Percentiles rank a stretch among this genome's conserved stretches.
Conservation (phyloP, 164 flowering plant species). For the Tetrastigma voinierianum region DNA sequence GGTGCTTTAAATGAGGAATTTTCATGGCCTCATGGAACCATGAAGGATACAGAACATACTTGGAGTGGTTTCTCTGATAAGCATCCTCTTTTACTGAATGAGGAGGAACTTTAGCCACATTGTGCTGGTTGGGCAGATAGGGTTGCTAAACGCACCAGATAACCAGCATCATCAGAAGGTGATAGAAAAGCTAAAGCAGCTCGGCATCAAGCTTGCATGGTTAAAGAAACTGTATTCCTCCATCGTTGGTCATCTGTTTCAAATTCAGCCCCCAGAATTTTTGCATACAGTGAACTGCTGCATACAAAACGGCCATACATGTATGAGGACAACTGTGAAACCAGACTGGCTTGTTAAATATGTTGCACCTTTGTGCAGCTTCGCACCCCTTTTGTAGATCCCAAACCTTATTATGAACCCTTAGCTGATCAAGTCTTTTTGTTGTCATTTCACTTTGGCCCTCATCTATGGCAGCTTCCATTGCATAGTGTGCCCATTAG, state of each 20-base stretch:
- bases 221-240: slow-evolving; percentile 72
- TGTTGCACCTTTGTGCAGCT: slow-evolving; percentile 60
- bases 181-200: slow-evolving; percentile 49
- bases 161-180: slow-evolving; percentile 32
- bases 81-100: slow-evolving; percentile 49
- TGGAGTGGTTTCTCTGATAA: slow-evolving; percentile 63
- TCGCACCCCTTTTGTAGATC: slow-evolving; percentile 70
- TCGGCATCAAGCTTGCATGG: slow-evolving; percentile 73
- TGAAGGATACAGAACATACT: slow-evolving; percentile 61
- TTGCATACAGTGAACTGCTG: slow-evolving; percentile 77
- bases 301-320: slow-evolving; percentile 81
- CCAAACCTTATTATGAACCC: slow-evolving; percentile 72
- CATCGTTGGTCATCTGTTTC: slow-evolving; percentile 73
- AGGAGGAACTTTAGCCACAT: slow-evolving; percentile 78
- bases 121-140: slow-evolving; percentile 99
- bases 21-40: slow-evolving; percentile 66
- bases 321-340: slow-evolving; percentile 79
- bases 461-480: slow-evolving; percentile 81
- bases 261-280: slow-evolving; percentile 69
- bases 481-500: slow-evolving; percentile 46
- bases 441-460: slow-evolving; percentile 67
- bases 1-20: slow-evolving; percentile 39
- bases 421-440: slow-evolving; percentile 50
- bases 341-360: slow-evolving; percentile 79
- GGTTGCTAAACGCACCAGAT: slow-evolving; percentile 72